Percentiles rank a stretch among this genome's conserved stretches.
Conservation (phyloP, 2,329 filamentous ascomycete genomes). For the Colletotrichum sansevieriae region DNA sequence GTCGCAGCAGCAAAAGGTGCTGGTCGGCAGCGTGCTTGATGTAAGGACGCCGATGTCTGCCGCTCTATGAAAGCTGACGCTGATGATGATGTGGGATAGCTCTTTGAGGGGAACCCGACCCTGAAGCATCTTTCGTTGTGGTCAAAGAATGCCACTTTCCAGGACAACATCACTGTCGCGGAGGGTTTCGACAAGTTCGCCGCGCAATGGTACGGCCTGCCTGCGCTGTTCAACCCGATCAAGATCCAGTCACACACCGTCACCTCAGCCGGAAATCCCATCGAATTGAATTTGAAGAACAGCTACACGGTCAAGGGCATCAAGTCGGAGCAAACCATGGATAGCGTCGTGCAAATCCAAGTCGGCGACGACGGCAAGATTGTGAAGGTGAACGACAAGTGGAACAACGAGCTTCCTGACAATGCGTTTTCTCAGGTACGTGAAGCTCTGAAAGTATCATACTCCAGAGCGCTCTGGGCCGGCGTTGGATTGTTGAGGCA, state of each 20-base stretch:
- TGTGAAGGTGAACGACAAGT: conserved; percentile 52
- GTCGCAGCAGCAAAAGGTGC: conserved; percentile 61
- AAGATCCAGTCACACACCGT: conserved; percentile 67
- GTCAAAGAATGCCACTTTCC: conserved; percentile 69
- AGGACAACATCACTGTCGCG: conserved; percentile 70
- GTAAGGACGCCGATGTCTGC: conserved; percentile 45
- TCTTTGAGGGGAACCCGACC: conserved; percentile 71
- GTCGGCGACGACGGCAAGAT: conserved; percentile 52
- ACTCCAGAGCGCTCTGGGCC: neutral
- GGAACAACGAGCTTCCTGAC: conserved; percentile 54
- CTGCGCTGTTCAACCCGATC: conserved; percentile 69
- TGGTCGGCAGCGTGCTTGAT: conserved; percentile 71
- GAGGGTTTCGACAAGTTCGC: conserved; percentile 64
- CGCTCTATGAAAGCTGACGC: neutral
- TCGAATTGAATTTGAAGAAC: conserved; percentile 62
- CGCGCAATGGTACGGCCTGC: conserved; percentile 69
- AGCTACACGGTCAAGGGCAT: conserved; percentile 53
- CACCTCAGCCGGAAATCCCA: conserved; percentile 68
- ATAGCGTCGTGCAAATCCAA: conserved; percentile 50
- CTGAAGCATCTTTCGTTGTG: conserved; percentile 71
- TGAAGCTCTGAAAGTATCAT: conserved; percentile 29
- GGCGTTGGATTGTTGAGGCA: conserved; percentile 8
- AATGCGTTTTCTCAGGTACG: conserved; percentile 51
- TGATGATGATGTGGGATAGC: conserved; percentile 47
- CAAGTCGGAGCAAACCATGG: conserved; percentile 49